Conservation (phyloP, 1,284 basidiomycete genomes). For the Mycena citricolor region DNA sequence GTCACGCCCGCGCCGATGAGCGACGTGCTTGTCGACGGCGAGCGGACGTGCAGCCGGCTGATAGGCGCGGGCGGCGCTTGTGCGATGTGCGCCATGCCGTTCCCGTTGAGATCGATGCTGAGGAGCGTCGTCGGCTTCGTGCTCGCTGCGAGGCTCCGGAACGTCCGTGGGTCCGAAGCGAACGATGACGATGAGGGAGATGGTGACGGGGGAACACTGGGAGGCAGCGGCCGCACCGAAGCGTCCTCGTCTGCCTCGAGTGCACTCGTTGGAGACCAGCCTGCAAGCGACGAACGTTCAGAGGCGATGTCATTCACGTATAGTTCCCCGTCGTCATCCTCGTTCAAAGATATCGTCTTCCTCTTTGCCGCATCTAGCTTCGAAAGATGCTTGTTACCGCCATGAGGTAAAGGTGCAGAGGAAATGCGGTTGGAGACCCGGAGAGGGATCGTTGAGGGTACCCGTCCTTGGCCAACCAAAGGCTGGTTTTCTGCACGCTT, state of each 20-base stretch:
- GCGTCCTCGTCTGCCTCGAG: constrained; percentile 88
- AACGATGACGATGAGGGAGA: constrained; percentile 79
- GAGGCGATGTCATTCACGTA: constrained; percentile 44
- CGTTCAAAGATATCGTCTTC: constrained; percentile 66
- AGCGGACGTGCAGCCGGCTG: constrained; percentile 53
- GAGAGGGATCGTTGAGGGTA: constrained; percentile 16
- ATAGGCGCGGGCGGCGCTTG: constrained; percentile 69
- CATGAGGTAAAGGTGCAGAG: constrained; percentile 13
- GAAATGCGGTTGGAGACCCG: constrained; percentile 20
- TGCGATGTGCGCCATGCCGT: constrained; percentile 88
- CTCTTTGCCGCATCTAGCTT: constrained; percentile 43
- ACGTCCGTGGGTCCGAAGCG: constrained; percentile 75
- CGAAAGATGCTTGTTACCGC: constrained; percentile 34
- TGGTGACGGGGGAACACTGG: constrained; percentile 81
- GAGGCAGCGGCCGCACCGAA: constrained; percentile 82
- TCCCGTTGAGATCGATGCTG: constrained; percentile 78
- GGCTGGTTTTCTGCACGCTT: constrained; percentile 37
- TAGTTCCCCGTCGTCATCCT: constrained; percentile 45
- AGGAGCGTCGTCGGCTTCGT: constrained; percentile 95
- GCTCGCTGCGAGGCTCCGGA: constrained; percentile 80
- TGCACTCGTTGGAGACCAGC: constrained; percentile 72
- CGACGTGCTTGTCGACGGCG: constrained; percentile 53
- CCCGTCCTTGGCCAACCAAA: constrained; percentile 26
- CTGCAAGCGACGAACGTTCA: constrained; percentile 54
- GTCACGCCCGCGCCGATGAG: constrained; percentile 52